A percentile compares a stretch with the other conserved stretches of the same genome.
phyloP scores from a whole-genome alignment of 345 rosid species.

The Eucalyptus coolabah region DNA sequence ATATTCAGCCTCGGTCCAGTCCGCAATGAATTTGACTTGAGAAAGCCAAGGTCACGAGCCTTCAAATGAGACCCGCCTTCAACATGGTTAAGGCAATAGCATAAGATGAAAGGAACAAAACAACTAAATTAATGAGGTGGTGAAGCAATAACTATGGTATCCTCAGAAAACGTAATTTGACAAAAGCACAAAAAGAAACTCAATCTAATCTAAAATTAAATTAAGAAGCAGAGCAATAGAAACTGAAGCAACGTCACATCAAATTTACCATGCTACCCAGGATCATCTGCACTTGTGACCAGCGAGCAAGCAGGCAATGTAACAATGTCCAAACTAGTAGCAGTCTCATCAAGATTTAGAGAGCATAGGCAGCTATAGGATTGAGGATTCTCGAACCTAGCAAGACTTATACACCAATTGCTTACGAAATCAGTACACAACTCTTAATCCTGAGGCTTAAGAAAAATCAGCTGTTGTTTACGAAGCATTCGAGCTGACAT shows the following conservation, averaged over 20 bases:
- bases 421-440: not conserved
- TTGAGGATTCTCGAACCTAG: not conserved
- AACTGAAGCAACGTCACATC: not conserved
- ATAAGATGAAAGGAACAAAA: not conserved
- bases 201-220: not conserved
- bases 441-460: not conserved
- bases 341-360: not conserved
- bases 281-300: not conserved
- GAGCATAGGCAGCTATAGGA: not conserved
- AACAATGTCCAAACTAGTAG: not conserved
- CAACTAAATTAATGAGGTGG: not conserved
- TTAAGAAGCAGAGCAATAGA: not conserved
- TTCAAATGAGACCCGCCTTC: not conserved
- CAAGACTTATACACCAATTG: not conserved
- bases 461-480: not conserved
- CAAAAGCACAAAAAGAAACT: not conserved
- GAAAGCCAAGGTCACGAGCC: slow-evolving; percentile 17
- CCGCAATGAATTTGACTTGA: slow-evolving; percentile 23
- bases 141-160: not conserved
- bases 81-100: not conserved
- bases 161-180: not conserved
- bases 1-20: slow-evolving; percentile 21
- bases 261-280: not conserved
- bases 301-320: not conserved
- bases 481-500: not conserved